Conservation (phyloP, 148 eudicot species). For the Simmondsia chinensis region DNA sequence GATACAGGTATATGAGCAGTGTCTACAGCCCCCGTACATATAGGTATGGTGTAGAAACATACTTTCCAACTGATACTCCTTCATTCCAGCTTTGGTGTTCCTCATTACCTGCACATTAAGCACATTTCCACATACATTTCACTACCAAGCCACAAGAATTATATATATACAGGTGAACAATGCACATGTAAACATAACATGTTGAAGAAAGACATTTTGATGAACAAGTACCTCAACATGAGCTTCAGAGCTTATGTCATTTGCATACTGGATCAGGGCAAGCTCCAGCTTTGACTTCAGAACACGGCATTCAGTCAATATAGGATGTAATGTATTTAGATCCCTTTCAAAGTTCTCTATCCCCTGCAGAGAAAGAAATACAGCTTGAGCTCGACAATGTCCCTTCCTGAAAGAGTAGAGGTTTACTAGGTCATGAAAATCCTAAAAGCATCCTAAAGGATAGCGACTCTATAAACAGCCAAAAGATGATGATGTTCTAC, state of each 20-base stretch:
- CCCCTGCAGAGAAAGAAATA: constrained; percentile 39
- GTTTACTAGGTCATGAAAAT: no score
- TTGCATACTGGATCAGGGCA: constrained; percentile 77
- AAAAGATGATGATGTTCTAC: no score
- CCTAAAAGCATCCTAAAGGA: no score
- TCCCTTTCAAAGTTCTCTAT: constrained; percentile 70
- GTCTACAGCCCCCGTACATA: constrained; percentile 95
- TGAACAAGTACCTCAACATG: constrained; percentile 67
- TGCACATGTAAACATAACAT: neutral
- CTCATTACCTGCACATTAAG: constrained; percentile 70
- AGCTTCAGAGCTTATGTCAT: constrained; percentile 97
- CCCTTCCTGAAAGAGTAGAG: no score
- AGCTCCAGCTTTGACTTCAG: constrained; percentile 77
- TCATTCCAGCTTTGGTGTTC: constrained; percentile 70
- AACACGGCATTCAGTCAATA: constrained; percentile 92
- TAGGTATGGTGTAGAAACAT: constrained; percentile 85
- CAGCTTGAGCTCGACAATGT: no score
- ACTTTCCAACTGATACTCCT: constrained; percentile 95
- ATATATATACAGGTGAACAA: neutral
- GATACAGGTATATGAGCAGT: constrained; percentile 97
- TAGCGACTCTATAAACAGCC: no score
- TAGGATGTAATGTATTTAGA: constrained; percentile 69
- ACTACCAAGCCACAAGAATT: neutral
- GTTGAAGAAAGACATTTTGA: neutral
- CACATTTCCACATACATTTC: constrained; percentile 1